phyloP scores from a whole-genome alignment of 345 rosid genomes.

The Melaleuca alternifolia region DNA sequence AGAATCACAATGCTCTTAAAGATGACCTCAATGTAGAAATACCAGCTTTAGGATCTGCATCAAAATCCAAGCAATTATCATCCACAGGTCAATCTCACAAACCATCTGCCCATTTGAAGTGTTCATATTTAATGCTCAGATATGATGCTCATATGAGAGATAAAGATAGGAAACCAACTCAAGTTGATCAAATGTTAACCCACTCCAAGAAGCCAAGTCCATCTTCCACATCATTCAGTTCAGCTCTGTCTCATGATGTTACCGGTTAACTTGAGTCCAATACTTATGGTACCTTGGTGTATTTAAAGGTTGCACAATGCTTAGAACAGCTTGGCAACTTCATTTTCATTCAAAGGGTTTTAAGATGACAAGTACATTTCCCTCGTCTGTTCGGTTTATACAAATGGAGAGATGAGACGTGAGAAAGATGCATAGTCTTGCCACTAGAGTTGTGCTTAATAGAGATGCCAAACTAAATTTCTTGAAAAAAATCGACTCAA shows the following conservation, averaged over 20 bases:
- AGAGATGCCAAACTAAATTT: neutral
- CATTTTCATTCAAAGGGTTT: neutral
- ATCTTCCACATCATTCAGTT: neutral
- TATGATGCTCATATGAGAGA: neutral
- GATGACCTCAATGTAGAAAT: neutral
- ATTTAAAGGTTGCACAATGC: neutral
- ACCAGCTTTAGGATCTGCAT: neutral
- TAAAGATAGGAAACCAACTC: neutral
- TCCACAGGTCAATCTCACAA: neutral
- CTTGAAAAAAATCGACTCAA: neutral
- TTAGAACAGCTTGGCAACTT: neutral
- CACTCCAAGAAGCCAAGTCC: neutral
- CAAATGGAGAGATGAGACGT: neutral
- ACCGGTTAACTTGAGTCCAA: neutral
- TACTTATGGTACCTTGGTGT: neutral
- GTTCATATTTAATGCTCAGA: neutral
- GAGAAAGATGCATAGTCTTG: neutral
- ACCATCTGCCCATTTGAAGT: neutral
- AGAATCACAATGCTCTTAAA: neutral
- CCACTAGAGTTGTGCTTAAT: neutral
- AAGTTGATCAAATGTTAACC: too few species aligned
- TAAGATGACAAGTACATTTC: neutral
- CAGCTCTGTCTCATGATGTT: neutral
- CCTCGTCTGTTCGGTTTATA: neutral
- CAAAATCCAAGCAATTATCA: neutral